Base-by-base conservation (phyloP, 2,329 filamentous ascomycete species). In the Mariannaea sp. region DNA sequence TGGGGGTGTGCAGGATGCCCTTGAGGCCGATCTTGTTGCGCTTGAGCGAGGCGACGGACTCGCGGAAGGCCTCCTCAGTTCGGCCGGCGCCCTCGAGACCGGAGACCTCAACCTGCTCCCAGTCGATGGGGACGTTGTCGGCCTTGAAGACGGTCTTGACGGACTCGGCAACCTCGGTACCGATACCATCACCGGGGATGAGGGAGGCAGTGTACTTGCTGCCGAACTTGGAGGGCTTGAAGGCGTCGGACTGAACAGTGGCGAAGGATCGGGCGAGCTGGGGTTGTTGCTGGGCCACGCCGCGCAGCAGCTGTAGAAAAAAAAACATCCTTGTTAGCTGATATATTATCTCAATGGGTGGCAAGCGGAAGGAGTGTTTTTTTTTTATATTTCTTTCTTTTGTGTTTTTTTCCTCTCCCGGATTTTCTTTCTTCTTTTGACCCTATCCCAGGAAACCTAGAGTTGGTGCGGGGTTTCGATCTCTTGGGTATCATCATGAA, bases 81-180 rank as follows among this genome's bases (percentile, higher is more conserved):
- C 92, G 88, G 77, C 92, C 91, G 50, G 75, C 70, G 74, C 85
- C 83, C 69, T 89, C 90, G 62, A 97, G 83, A 75, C 94, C 94
- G 22, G 90, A 92, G 40, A 96, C 93, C 73, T 97, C 92, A 68
- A 99, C 84, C 81, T 97, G 92, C 78, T 99, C 94, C 93, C 94
- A 97, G 78, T 97, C 92, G 69, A 99, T 87, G 70, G 94, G 94
- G 48, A 97, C 93, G 73, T 96, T 97, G 82, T 97, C 93, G 74
- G 93, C 92, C 86, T 97, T 97, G 88, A 97, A 97, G 76, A 99
- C 89, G 66, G 93, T 95, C 87, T 97, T 96, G 75, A 99, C 93
- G 60, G 91, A 94, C 80, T 97, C 92, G 69, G 93, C 92, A 58
- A 97, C 92, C 80, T 99, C 94, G 75, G 91, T 90, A 76, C 94